Conservation (phyloP, 768 basidiomycete species). For the Mycena maculata region DNA sequence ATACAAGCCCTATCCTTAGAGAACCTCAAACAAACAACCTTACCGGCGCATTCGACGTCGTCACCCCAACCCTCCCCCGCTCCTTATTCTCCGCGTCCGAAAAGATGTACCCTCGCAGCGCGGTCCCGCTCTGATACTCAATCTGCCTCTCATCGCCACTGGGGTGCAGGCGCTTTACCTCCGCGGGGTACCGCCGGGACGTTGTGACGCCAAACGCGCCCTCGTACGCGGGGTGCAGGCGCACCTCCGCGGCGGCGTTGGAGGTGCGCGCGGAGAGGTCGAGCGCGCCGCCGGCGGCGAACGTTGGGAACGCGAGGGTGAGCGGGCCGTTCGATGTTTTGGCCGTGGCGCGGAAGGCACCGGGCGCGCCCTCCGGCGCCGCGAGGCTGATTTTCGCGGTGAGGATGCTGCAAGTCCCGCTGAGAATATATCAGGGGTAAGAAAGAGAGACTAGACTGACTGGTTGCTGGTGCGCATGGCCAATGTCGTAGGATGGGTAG, state of each 20-base stretch:
- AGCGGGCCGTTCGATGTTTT: slow-evolving; percentile 49
- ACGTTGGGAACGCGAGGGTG: slow-evolving; percentile 42
- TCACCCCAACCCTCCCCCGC: slow-evolving; percentile 12
- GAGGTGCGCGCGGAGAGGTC: slow-evolving; percentile 42
- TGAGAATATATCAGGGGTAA: not conserved
- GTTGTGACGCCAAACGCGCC: slow-evolving; percentile 45
- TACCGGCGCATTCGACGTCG: slow-evolving; percentile 27
- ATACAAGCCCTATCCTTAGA: too few relatives aligned
- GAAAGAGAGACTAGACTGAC: not conserved
- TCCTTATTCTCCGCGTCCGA: not conserved
- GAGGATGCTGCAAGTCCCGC: not conserved
- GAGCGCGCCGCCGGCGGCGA: slow-evolving; percentile 50
- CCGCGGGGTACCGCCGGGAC: not conserved
- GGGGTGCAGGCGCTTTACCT: not conserved
- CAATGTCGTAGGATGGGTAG: not conserved
- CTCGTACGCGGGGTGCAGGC: slow-evolving; percentile 51
- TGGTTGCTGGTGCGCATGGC: slow-evolving; percentile 22
- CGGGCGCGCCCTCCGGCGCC: slow-evolving; percentile 31
- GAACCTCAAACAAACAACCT: slow-evolving; percentile 3
- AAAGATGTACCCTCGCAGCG: slow-evolving; percentile 11
- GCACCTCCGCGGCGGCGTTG: slow-evolving; percentile 49
- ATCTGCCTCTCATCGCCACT: not conserved
- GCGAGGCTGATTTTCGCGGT: not conserved
- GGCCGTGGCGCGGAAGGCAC: slow-evolving; percentile 46
- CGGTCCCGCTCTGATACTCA: slow-evolving; percentile 1